Base-by-base conservation (phyloP, 306 rosid species). In the Quercus alba region DNA sequence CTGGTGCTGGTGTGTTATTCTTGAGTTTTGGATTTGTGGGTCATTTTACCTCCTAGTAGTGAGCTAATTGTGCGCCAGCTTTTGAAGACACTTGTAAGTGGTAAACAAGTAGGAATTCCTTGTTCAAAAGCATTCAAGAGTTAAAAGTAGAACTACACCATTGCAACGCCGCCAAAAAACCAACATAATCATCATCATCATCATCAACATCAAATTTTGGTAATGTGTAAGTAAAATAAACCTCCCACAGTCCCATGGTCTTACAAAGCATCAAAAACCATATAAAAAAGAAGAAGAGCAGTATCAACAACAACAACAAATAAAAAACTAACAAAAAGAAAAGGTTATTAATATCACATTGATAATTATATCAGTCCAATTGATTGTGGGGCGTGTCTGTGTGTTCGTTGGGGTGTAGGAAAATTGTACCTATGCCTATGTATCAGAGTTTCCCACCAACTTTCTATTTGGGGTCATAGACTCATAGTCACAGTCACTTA, bases 131-230 rank as follows among this genome's bases (percentile, higher is more conserved):
- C 74, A 75, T 70, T 82, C 18, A 58, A 19, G 21, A 74, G 58
- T 57, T 35, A 69, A 73, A 74, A 12, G 46, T 23, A 68, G 35
- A 59, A 61, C n/a, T 61, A 68, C 52, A 59, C 84, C 82, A 75
- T 35, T 28, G 84, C 74, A 79, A 72, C 63, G 75, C 59, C 61
- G 73, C 66, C 78, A 71, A 46, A 28, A 19, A 46, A 69, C 19
- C 30, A 74, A 80, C 76, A 80, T 28, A 12, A 59, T 38, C 66
- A 58, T 23, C 66, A 25, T 23, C 14, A 12, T 49, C 14, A 12
- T 49, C 54, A 49, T 41, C 11, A 41, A 41, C 46, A 41, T 41
- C 46, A 49, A 49, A 10, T 49, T 49, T 49, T 49, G 15, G 54
- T 49, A 41, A 41, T 49, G 15, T 12, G 17, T 3, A 49, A 12